A percentile compares a stretch with the other conserved stretches of the same genome.
Conservation (phyloP, 768 basidiomycete species). For the Boletus rubroflammeus region DNA sequence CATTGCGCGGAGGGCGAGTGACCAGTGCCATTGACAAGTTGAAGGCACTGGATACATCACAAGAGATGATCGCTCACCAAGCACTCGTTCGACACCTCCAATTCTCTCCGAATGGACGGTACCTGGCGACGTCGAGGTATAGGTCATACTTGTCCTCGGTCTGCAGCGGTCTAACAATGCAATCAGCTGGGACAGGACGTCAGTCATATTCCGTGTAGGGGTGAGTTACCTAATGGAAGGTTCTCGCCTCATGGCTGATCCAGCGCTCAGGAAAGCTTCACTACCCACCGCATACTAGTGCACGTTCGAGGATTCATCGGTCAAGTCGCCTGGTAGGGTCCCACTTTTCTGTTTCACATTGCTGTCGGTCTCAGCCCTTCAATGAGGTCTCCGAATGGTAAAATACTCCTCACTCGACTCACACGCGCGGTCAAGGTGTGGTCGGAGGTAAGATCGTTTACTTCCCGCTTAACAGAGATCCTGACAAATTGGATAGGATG, state of each 20-base stretch:
- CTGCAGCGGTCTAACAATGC: conserved; percentile 6
- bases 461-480: background rate
- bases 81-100: conserved; percentile 53
- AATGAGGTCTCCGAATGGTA: conserved; percentile 47
- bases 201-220: conserved; percentile 47
- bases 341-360: background rate
- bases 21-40: conserved; percentile 40
- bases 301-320: conserved; percentile 52
- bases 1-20: conserved; percentile 40
- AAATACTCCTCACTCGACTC: conserved; percentile 44
- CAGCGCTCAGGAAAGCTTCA: conserved; percentile 37
- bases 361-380: conserved; percentile 3
- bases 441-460: conserved; percentile 39
- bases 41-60: conserved; percentile 37
- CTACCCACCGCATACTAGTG: conserved; percentile 45
- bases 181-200: conserved; percentile 48
- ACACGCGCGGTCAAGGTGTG: conserved; percentile 50
- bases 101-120: conserved; percentile 53
- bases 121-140: conserved; percentile 52
- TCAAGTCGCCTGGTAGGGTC: conserved; percentile 48
- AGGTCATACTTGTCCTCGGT: conserved; percentile 6
- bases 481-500: conserved; percentile 35
- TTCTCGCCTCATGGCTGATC: conserved; percentile 12
- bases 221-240: conserved; percentile 30
- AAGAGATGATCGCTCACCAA: conserved; percentile 43